Evolutionary conservation across 164 flowering plant genomes (phyloP), one percentile per base, ranked within the genome.

Genomic region (Sedum album): DNA sequence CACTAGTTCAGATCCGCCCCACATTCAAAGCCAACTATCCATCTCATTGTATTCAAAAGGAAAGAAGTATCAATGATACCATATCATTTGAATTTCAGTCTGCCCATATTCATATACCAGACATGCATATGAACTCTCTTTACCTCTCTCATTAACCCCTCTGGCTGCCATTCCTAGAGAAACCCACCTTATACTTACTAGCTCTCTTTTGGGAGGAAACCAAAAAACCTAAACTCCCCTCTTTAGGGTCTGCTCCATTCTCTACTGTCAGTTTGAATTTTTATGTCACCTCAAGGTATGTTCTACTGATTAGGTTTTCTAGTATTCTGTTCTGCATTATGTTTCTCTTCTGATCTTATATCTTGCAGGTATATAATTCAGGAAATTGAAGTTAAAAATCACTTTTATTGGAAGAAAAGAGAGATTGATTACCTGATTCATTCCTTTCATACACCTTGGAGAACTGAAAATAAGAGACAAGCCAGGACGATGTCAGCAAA

Each of bases 401-500:
- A 15, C 48, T 44, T 44, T 17, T 44, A 18, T 26, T 66, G 23
- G 31, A 62, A 60, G 49, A 33, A 11, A 60, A 46, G 64, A 28
- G 15, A 44, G 48, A 44, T 15, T 44, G 15, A 35, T 35, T 35
- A 35, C 38, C 38, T 35, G 38, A 35, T 3, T 3, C 38, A 35
- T 35, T 35, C n/a, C n/a, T n/a, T n/a, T n/a, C n/a, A n/a, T n/a
- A n/a, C n/a, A n/a, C n/a, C n/a, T n/a, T n/a, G n/a, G n/a, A n/a
- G n/a, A n/a, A n/a, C n/a, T n/a, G n/a, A n/a, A n/a, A n/a, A n/a
- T n/a, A n/a, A n/a, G n/a, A n/a, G n/a, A n/a, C n/a, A n/a, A n/a
- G 38, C 3, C 38, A 30, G n/a, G 21, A 64, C 76, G 23, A 86
- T 83, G 85, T 79, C 84, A 38, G 72, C 81, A 44, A 79, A 75